Evolutionary conservation across 352 stramenopile species (phyloP).

Genomic region (Phytophthora boehmeriae): DNA sequence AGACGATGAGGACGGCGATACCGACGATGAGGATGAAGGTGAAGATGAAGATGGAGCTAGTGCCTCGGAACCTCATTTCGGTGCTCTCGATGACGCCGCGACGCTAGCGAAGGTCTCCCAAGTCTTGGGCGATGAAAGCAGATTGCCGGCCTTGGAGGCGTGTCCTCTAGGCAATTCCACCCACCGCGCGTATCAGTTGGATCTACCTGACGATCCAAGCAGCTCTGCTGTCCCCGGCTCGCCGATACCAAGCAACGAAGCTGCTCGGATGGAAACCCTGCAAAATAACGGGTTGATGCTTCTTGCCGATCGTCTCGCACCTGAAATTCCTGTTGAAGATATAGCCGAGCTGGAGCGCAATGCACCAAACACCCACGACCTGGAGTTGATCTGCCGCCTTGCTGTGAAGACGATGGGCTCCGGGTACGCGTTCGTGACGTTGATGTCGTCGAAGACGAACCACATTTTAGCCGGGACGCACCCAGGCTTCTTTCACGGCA

Average conservation of each 20-base stretch:
- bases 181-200: conserved; percentile 8
- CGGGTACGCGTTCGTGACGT: conserved; percentile 23
- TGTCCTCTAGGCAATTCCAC: conserved; percentile 17
- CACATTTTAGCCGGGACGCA: conserved; percentile 29
- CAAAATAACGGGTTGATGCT: conserved; percentile 13
- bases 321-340: conserved; percentile 9
- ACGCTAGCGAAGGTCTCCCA: conserved; percentile 9
- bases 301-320: conserved; percentile 16
- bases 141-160: conserved; percentile 8
- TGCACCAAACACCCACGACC: conserved; percentile 10
- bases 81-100: conserved; percentile 3
- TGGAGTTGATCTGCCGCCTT: conserved; percentile 27
- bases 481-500: conserved; percentile 12
- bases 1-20: no score
- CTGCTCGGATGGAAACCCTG: conserved; percentile 33
- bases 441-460: conserved; percentile 24
- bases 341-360: conserved; percentile 4
- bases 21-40: not conserved
- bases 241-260: conserved; percentile 43
- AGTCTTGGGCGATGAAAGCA: conserved; percentile 9
- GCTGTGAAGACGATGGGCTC: conserved; percentile 25
- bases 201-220: conserved; percentile 7
- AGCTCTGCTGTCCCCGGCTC: conserved; percentile 17
- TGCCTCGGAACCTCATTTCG: not conserved
- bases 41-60: conserved; percentile 8